A percentile compares a stretch with the other conserved stretches of the same genome.
phyloP scores from a whole-genome alignment of 2,329 filamentous ascomycete species.

The Sarocladiaceae sp. region DNA sequence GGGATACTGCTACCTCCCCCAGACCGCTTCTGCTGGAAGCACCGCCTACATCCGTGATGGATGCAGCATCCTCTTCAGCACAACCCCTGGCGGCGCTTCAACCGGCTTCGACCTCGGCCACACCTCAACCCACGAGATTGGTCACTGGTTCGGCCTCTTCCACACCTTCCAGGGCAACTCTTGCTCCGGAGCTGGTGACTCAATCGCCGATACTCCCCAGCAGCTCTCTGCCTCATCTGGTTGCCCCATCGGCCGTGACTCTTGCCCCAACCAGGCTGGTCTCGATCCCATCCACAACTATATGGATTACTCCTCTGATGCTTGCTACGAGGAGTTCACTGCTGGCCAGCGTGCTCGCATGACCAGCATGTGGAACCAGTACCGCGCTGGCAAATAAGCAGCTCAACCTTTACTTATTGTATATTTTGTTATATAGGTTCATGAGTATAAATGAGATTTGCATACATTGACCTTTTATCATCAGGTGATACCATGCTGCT shows the following conservation, averaged over 20 bases:
- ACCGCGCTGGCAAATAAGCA: slow-evolving; percentile 21
- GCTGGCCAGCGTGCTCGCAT: slow-evolving; percentile 36
- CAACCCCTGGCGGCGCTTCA: slow-evolving; percentile 32
- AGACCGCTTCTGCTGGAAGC: slow-evolving; percentile 13
- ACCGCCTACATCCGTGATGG: slow-evolving; percentile 31
- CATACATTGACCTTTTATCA: too few species aligned
- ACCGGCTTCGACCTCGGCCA: slow-evolving; percentile 27
- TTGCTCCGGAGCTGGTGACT: slow-evolving; percentile 31
- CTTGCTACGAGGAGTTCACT: slow-evolving; percentile 43
- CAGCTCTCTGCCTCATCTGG: slow-evolving; percentile 26
- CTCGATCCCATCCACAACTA: slow-evolving; percentile 34
- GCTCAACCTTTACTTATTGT: background rate
- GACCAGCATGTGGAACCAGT: slow-evolving; percentile 32
- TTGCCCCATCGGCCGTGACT: slow-evolving; percentile 32
- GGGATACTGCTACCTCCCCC: slow-evolving; percentile 44
- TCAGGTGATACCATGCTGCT: too few species aligned
- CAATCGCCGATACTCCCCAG: slow-evolving; percentile 35
- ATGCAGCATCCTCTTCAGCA: slow-evolving; percentile 32
- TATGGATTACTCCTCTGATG: slow-evolving; percentile 38
- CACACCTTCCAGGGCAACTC: slow-evolving; percentile 40
- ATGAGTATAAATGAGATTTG: too few species aligned
- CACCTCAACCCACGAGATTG: slow-evolving; percentile 36
- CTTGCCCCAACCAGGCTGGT: slow-evolving; percentile 26
- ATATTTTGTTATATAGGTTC: too few species aligned
- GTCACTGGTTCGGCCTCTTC: slow-evolving; percentile 45